Evolutionary conservation across 352 stramenopile species (phyloP).

Genomic region (Nannochloropsis limnetica): DNA sequence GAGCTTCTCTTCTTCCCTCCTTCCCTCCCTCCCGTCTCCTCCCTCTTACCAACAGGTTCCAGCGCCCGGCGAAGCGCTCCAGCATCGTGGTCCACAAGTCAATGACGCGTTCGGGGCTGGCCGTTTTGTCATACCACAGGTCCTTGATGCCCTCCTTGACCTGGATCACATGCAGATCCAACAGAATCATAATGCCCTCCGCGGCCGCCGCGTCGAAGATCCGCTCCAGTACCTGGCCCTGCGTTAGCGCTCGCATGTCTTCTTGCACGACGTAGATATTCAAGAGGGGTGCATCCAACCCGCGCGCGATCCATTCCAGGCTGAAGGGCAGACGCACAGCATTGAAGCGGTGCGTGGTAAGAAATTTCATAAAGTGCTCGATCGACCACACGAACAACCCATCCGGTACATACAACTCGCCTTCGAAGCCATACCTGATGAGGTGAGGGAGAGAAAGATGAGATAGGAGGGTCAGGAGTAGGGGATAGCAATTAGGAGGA

Average conservation of each 20-base stretch:
- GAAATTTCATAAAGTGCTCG: conserved; percentile 35
- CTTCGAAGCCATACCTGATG: conserved; percentile 27
- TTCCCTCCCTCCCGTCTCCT: background rate
- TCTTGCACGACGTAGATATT: conserved; percentile 34
- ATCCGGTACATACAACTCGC: background rate
- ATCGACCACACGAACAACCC: background rate
- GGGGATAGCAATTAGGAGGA: background rate
- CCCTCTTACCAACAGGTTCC: background rate
- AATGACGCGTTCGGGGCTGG: background rate
- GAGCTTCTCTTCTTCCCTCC: background rate
- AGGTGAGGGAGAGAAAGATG: background rate
- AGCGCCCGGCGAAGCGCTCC: background rate
- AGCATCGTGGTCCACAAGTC: conserved; percentile 3
- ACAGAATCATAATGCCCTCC: conserved; percentile 35
- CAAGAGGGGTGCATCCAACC: background rate
- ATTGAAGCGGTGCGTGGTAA: conserved; percentile 34
- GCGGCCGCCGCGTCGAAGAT: conserved; percentile 36
- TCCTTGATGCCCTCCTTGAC: conserved; percentile 8
- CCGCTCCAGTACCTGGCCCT: conserved; percentile 34
- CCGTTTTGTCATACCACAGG: conserved; percentile 10
- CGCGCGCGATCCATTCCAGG: conserved; percentile 24
- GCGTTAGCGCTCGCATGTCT: background rate
- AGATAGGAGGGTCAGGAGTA: background rate
- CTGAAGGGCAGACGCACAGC: conserved; percentile 31
- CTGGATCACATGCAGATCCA: conserved; percentile 35